phyloP scores from a whole-genome alignment of 805 yeast genomes.

The Barnettozyma sucrosica region DNA sequence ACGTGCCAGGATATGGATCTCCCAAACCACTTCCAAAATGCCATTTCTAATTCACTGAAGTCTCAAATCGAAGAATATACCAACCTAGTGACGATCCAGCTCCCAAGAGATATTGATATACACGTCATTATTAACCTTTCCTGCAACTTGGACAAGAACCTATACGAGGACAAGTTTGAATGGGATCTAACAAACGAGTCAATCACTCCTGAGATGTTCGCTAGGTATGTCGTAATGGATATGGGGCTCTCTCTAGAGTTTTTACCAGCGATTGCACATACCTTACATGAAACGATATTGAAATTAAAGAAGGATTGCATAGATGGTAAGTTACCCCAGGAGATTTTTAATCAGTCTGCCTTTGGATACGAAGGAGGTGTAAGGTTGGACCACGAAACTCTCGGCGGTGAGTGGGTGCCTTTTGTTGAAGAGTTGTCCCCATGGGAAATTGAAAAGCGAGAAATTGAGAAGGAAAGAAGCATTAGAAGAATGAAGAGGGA shows the following conservation, averaged over 20 bases:
- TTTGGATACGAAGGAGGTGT: conserved; percentile 58
- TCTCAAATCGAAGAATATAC: conserved; percentile 77
- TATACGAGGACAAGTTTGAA: conserved; percentile 89
- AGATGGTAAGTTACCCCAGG: conserved; percentile 56
- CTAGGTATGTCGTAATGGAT: conserved; percentile 75
- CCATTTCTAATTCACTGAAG: conserved; percentile 63
- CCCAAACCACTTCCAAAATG: conserved; percentile 55
- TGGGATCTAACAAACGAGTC: conserved; percentile 67
- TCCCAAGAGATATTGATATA: conserved; percentile 59
- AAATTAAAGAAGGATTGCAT: conserved; percentile 76
- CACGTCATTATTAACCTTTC: conserved; percentile 79
- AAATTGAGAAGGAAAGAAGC: conserved; percentile 90
- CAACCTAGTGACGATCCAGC: conserved; percentile 53
- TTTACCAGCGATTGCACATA: conserved; percentile 81
- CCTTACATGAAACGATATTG: conserved; percentile 74
- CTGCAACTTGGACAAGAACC: conserved; percentile 73
- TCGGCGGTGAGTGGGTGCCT: conserved; percentile 85
- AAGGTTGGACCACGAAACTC: conserved; percentile 67
- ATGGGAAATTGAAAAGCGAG: conserved; percentile 92
- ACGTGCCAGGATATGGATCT: conserved; percentile 82
- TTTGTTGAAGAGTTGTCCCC: conserved; percentile 78
- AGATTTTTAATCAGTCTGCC: conserved; percentile 52
- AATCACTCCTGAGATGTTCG: conserved; percentile 70
- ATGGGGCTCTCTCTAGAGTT: conserved; percentile 82
- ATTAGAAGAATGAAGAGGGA: conserved; percentile 90